Evolutionary conservation across 164 flowering plant genomes (phyloP).

Genomic region (Cinnamomum micranthum): DNA sequence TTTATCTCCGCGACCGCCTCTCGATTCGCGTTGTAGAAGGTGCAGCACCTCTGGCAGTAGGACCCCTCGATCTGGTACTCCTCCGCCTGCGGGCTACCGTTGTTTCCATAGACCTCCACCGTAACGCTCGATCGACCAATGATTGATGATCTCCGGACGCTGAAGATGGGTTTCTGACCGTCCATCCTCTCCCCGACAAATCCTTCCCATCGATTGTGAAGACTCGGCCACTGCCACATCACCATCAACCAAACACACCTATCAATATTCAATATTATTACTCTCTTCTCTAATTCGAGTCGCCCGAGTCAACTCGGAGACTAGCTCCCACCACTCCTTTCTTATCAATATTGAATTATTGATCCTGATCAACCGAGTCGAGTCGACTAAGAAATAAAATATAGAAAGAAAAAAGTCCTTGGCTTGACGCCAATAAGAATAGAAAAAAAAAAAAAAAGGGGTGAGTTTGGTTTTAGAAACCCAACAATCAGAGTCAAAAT

Average conservation of each 20-base stretch:
- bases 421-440: no score
- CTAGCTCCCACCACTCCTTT: no score
- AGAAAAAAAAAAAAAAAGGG: no score
- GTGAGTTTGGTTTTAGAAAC: no score
- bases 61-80: slow-evolving; percentile 89
- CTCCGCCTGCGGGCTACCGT: slow-evolving; percentile 23
- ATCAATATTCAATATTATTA: no score
- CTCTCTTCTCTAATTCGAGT: no score
- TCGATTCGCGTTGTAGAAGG: slow-evolving; percentile 28
- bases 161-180: slow-evolving; percentile 78
- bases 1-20: slow-evolving; percentile 70
- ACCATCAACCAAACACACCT: neutral
- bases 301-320: no score
- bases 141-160: slow-evolving; percentile 81
- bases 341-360: no score
- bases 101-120: slow-evolving; percentile 56
- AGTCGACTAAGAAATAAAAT: no score
- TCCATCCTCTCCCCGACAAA: slow-evolving; percentile 65
- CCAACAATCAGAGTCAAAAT: neutral
- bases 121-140: slow-evolving; percentile 71
- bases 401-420: no score
- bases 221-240: slow-evolving; percentile 71
- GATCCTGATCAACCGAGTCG: neutral
- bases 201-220: slow-evolving; percentile 95
- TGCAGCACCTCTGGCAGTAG: slow-evolving; percentile 56